Evolutionary conservation across 306 rosid species (phyloP).

Genomic region (Inga laurina): DNA sequence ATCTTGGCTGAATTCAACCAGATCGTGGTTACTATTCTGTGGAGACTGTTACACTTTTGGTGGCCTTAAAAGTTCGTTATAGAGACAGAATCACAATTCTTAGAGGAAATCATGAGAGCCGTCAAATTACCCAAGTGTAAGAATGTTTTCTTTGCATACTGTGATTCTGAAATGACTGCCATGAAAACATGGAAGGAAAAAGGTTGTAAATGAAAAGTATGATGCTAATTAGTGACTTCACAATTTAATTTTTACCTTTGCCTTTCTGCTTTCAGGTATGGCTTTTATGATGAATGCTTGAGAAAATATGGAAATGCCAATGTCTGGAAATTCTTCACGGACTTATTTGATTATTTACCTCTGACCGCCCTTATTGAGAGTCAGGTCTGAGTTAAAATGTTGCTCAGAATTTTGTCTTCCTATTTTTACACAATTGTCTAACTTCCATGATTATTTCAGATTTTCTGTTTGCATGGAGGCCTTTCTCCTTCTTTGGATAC

Average conservation of each 20-base stretch:
- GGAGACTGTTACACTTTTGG: constrained; percentile 95
- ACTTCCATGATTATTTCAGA: constrained; percentile 47
- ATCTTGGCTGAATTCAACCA: constrained; percentile 43
- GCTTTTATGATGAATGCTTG: constrained; percentile 97
- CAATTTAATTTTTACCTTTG: constrained; percentile 28
- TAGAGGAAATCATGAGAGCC: constrained; percentile 96
- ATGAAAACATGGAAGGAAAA: not conserved
- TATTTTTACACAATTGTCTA: constrained; percentile 36
- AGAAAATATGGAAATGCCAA: constrained; percentile 98
- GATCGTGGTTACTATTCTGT: constrained; percentile 80
- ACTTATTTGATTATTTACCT: constrained; percentile 93
- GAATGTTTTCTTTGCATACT: constrained; percentile 31
- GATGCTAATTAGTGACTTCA: constrained; percentile 4
- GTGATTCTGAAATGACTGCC: constrained; percentile 27
- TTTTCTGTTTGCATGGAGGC: constrained; percentile 98
- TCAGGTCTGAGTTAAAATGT: constrained; percentile 68
- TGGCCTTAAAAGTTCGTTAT: constrained; percentile 94
- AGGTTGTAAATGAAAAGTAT: not conserved
- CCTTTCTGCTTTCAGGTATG: constrained; percentile 69
- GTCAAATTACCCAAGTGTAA: constrained; percentile 99
- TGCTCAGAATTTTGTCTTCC: constrained; percentile 15
- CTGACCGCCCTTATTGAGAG: constrained; percentile 97
- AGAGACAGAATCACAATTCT: constrained; percentile 95
- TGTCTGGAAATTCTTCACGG: constrained; percentile 94
- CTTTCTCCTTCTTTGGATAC: constrained; percentile 98